phyloP scores from a whole-genome alignment of 164 flowering plant species.

The Litsea cubeba region DNA sequence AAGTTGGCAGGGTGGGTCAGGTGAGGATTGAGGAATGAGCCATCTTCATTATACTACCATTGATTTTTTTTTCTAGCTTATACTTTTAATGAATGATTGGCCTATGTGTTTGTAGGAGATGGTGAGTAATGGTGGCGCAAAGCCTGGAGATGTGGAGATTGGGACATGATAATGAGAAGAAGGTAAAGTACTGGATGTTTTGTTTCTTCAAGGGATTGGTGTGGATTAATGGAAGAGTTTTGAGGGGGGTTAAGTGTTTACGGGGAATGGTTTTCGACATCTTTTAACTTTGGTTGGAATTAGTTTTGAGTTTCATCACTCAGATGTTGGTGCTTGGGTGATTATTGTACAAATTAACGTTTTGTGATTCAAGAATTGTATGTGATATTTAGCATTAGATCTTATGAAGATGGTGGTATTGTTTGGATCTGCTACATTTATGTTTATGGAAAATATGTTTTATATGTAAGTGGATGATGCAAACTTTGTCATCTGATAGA shows the following conservation, averaged over 20 bases:
- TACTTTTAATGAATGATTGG: background rate
- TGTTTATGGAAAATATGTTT: background rate
- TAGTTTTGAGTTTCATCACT: background rate
- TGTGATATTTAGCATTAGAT: background rate
- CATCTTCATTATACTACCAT: background rate
- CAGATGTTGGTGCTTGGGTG: slow-evolving; percentile 1
- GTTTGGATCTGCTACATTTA: background rate
- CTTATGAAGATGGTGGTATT: background rate
- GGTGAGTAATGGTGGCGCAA: background rate
- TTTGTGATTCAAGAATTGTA: slow-evolving; percentile 3
- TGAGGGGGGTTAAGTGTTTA: background rate
- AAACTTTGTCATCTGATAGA: too few species aligned
- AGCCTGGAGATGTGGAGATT: background rate
- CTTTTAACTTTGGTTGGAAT: background rate
- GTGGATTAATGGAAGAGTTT: background rate
- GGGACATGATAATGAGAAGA: background rate
- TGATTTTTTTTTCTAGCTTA: background rate
- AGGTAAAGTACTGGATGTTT: background rate
- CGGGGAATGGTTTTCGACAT: background rate
- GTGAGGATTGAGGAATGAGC: background rate
- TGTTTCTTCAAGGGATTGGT: background rate
- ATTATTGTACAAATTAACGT: slow-evolving; percentile 8
- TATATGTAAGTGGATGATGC: background rate
- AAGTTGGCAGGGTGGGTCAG: background rate
- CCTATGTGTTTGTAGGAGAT: background rate